Evolutionary conservation across 2,329 filamentous ascomycete genomes (phyloP).

Genomic region (Conoideocrella luteorostrata): DNA sequence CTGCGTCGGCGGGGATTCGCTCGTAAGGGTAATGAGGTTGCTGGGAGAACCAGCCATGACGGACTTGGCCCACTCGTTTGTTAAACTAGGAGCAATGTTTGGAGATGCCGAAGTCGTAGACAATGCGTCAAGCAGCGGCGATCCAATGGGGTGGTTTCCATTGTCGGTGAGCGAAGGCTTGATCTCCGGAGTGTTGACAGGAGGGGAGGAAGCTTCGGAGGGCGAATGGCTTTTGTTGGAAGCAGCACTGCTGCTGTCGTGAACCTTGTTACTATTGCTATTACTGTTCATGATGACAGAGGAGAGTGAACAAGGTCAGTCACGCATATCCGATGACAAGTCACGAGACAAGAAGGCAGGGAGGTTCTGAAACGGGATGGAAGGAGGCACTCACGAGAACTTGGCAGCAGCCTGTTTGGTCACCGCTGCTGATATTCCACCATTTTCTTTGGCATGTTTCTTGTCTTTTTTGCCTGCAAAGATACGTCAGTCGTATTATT

Average conservation of each 20-base stretch:
- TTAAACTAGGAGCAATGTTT: slow-evolving; percentile 40
- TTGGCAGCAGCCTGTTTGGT: slow-evolving; percentile 46
- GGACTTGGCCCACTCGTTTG: slow-evolving; percentile 38
- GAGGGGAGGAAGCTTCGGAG: slow-evolving; percentile 38
- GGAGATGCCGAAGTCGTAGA: slow-evolving; percentile 43
- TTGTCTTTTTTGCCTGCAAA: slow-evolving; percentile 38
- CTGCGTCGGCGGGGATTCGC: slow-evolving; percentile 47
- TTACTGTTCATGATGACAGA: slow-evolving; percentile 14
- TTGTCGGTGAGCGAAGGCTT: slow-evolving; percentile 34
- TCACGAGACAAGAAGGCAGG: slow-evolving; percentile 23
- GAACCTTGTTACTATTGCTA: slow-evolving; percentile 17
- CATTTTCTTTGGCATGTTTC: slow-evolving; percentile 49
- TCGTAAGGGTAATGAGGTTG: slow-evolving; percentile 44
- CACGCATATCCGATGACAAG: slow-evolving; percentile 16
- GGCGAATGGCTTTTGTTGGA: slow-evolving; percentile 28
- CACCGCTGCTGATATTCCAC: slow-evolving; percentile 47
- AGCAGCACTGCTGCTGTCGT: slow-evolving; percentile 25
- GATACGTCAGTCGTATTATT: neutral
- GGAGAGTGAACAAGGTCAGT: slow-evolving; percentile 17
- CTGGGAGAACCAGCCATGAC: slow-evolving; percentile 43
- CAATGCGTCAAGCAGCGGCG: slow-evolving; percentile 42
- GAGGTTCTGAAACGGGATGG: slow-evolving; percentile 8
- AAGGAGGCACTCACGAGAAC: slow-evolving; percentile 38
- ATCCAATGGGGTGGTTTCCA: slow-evolving; percentile 34
- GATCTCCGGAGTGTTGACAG: slow-evolving; percentile 39